These are phyloP conservation scores for Tolypocladium album DNA, from an alignment of 2,329 filamentous ascomycete species.

Conservation along the genomic window DNA sequence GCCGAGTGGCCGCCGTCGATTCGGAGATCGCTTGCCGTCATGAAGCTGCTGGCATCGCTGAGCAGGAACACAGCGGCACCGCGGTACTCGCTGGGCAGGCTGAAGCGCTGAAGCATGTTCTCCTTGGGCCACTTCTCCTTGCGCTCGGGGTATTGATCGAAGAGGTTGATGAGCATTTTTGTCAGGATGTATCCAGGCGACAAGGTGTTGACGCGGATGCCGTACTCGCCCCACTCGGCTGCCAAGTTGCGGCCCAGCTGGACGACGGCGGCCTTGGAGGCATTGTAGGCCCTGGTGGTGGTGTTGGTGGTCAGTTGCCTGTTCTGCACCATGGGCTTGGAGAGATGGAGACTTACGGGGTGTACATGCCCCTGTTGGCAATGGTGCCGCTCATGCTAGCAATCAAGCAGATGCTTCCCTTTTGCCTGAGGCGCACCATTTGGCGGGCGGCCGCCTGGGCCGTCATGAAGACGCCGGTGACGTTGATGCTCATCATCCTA, in stretches of 20 bases:
- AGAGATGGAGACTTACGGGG: slow-evolving; percentile 37
- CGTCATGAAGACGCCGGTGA: slow-evolving; percentile 78
- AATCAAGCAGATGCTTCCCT: slow-evolving; percentile 55
- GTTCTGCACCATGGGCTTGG: not conserved
- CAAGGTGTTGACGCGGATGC: slow-evolving; percentile 72
- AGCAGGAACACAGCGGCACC: slow-evolving; percentile 64
- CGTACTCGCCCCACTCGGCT: slow-evolving; percentile 59
- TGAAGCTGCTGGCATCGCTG: slow-evolving; percentile 59
- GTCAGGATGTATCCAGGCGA: slow-evolving; percentile 74
- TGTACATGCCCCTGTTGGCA: slow-evolving; percentile 50
- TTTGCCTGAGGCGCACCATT: slow-evolving; percentile 47
- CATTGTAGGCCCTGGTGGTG: slow-evolving; percentile 53
- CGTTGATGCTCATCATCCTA: slow-evolving; percentile 73
- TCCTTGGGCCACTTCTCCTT: slow-evolving; percentile 62
- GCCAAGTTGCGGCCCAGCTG: slow-evolving; percentile 63
- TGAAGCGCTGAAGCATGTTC: slow-evolving; percentile 72
- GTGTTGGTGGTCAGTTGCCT: not conserved
- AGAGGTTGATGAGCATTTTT: slow-evolving; percentile 73
- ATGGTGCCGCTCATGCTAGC: slow-evolving; percentile 61
- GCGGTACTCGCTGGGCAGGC: slow-evolving; percentile 57
- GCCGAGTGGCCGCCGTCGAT: slow-evolving; percentile 62
- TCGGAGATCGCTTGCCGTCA: slow-evolving; percentile 62
- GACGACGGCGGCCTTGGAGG: slow-evolving; percentile 63
- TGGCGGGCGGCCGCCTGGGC: slow-evolving; percentile 80
- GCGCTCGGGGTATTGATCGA: slow-evolving; percentile 62